These are phyloP conservation scores for Clarireedia paspali DNA, from an alignment of 2,329 filamentous ascomycete genomes.

Conservation along the genomic window DNA sequence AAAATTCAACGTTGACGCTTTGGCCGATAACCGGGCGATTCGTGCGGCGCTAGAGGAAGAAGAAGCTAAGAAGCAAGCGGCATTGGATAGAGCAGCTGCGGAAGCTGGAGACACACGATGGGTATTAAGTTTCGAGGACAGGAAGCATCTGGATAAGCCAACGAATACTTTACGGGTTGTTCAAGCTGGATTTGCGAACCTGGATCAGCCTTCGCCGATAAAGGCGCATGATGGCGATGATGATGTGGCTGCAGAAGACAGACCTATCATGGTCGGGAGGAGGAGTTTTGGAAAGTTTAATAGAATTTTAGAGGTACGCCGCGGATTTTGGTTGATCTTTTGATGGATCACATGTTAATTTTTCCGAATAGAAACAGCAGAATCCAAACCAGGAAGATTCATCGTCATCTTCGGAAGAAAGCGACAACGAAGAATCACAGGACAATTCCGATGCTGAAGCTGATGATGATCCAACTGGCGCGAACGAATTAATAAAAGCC, in stretches of 20 bases:
- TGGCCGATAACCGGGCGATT: slow-evolving; percentile 51
- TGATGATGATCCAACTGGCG: slow-evolving; percentile 34
- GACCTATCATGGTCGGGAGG: slow-evolving; percentile 31
- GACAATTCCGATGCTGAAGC: slow-evolving; percentile 24
- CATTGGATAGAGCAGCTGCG: slow-evolving; percentile 53
- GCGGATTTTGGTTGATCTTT: neutral
- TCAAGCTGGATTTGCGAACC: slow-evolving; percentile 48
- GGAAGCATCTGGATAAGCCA: slow-evolving; percentile 23
- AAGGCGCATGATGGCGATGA: slow-evolving; percentile 23
- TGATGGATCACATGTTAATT: slow-evolving; percentile 9
- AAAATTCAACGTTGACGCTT: slow-evolving; percentile 34
- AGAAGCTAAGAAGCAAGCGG: slow-evolving; percentile 55
- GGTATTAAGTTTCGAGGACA: slow-evolving; percentile 54
- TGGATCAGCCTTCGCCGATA: slow-evolving; percentile 32
- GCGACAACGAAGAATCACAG: slow-evolving; percentile 19
- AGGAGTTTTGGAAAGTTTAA: slow-evolving; percentile 45
- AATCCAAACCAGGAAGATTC: slow-evolving; percentile 29
- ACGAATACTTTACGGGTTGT: slow-evolving; percentile 45
- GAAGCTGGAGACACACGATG: slow-evolving; percentile 65
- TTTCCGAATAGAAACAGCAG: slow-evolving; percentile 31
- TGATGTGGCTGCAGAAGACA: slow-evolving; percentile 24
- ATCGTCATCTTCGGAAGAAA: slow-evolving; percentile 29
- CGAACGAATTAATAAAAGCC: slow-evolving; percentile 37
- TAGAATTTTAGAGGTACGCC: slow-evolving; percentile 29
- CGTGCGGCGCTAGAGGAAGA: slow-evolving; percentile 58